Base-by-base conservation (phyloP, 495 filamentous ascomycete genomes). In the Arthonia radiata region DNA sequence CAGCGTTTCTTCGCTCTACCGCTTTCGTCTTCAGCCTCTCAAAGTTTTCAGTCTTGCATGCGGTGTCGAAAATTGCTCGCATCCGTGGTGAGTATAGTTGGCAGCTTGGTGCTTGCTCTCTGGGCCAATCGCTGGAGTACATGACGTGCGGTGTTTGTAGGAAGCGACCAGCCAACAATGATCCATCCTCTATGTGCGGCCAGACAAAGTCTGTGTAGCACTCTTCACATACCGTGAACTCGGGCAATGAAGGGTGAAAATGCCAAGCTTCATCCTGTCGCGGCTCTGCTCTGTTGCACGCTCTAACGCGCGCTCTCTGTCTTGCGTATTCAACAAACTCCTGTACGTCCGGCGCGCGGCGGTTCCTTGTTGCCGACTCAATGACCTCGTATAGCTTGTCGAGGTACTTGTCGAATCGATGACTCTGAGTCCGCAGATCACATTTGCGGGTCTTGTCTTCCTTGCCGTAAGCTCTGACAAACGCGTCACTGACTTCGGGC, bases 71-170 rank as follows among this genome's bases (percentile, higher is more conserved):
- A 5, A 68, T 53, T 1, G 53, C 47, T 22, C 74, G 56, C 68
- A 81, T 81, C n/a, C 67, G 60, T 6, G 56, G 46, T n/a, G 68
- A 73, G 34, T 75, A 81, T 4, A 82, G 48, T 45, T 77, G 71
- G 37, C 77, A 86, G 12, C 56, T 58, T 0, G 57, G 64, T n/a
- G n/a, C n/a, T n/a, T n/a, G n/a, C 18, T 63, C 48, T 3, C 56
- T 48, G 13, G 44, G 45, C 3, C 41, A 43, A 29, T 58, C 45
- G 28, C 60, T 50, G 17, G 56, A 49, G 1, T 54, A 54, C 4
- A 57, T 43, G 1, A 51, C 38, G 15, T 54, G 52, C 36, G 51
- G 40, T 3, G 48, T 44, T 3, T 44, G 42, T 10, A 48, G 56
- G 38, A 80, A 68, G 31, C 57, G 53, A 1, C 52, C 45, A 0